phyloP scores from a whole-genome alignment of 1,139 yeast species.

The Debaryomyces robertsiae region DNA sequence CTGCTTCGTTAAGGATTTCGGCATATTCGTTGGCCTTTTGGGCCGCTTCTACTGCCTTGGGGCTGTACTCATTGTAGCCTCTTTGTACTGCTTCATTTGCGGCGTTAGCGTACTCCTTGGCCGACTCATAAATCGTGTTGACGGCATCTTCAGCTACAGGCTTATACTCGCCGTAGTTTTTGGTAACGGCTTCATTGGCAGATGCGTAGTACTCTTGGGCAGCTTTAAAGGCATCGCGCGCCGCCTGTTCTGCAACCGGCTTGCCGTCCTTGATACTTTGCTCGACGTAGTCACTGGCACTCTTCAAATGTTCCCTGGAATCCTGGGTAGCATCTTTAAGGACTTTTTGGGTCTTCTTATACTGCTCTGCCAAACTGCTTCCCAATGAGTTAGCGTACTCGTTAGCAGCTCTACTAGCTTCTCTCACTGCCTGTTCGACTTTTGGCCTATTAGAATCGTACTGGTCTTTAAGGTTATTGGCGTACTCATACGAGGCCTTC shows the following conservation, averaged over 20 bases:
- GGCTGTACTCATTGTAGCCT: constrained; percentile 15
- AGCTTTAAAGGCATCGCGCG: constrained; percentile 11
- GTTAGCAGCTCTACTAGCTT: constrained; percentile 22
- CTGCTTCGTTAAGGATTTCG: constrained; percentile 8
- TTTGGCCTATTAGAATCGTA: constrained; percentile 16
- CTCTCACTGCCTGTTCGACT: constrained; percentile 14
- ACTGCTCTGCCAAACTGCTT: constrained; percentile 9
- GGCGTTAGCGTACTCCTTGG: constrained; percentile 6
- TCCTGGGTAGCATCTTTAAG: constrained; percentile 23
- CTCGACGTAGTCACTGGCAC: constrained; percentile 15
- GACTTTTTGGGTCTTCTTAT: constrained; percentile 17
- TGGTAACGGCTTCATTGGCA: constrained; percentile 11
- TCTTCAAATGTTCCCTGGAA: constrained; percentile 17
- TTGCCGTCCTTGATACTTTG: not conserved
- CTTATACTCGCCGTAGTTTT: constrained; percentile 15
- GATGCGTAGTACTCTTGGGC: constrained; percentile 10
- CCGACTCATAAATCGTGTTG: constrained; percentile 9
- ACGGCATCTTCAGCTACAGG: constrained; percentile 12
- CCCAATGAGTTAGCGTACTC: constrained; percentile 15
- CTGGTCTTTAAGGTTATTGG: constrained; percentile 18
- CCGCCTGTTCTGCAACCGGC: constrained; percentile 12
- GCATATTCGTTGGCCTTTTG: constrained; percentile 12
- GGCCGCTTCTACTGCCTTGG: constrained; percentile 13
- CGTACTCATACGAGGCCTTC: constrained; percentile 25
- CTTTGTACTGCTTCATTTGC: constrained; percentile 12